phyloP scores from a whole-genome alignment of 106 monocot species.

The Acorus calamus region DNA sequence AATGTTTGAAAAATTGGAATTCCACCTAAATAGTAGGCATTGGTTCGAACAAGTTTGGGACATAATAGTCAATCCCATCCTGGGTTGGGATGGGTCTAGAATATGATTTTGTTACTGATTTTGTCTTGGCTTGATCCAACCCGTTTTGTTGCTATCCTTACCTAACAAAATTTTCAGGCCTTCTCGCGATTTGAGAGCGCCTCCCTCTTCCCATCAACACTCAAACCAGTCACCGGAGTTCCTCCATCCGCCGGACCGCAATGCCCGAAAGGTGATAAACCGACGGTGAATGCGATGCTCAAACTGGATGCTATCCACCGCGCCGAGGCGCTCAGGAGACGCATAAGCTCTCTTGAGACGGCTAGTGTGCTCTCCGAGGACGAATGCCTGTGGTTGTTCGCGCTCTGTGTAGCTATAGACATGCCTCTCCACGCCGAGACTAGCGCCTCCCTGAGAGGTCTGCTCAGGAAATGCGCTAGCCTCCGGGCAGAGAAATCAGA shows the following conservation, averaged over 20 bases:
- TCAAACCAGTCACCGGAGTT: not conserved
- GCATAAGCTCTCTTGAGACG: constrained; percentile 32
- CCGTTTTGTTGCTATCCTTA: too few relatives aligned
- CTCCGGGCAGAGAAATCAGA: constrained; percentile 43
- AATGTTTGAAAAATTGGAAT: too few relatives aligned
- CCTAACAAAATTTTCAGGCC: constrained; percentile 2
- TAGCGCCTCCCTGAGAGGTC: constrained; percentile 51
- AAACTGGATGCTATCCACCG: constrained; percentile 42
- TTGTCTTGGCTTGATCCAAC: not conserved
- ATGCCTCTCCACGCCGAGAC: constrained; percentile 55
- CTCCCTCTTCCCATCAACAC: constrained; percentile 10
- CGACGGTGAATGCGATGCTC: constrained; percentile 35
- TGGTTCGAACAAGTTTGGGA: too few relatives aligned
- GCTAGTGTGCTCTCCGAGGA: constrained; percentile 30
- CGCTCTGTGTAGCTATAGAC: constrained; percentile 68
- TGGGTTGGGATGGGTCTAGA: too few relatives aligned
- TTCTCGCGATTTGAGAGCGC: constrained; percentile 9
- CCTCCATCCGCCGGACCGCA: not conserved
- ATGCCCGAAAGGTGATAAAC: constrained; percentile 16
- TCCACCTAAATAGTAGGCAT: too few relatives aligned
- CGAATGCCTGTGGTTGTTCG: constrained; percentile 69
- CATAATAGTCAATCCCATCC: too few relatives aligned
- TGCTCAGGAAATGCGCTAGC: constrained; percentile 68
- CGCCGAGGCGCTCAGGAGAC: constrained; percentile 44
- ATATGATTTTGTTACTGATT: not conserved